Base-by-base conservation (phyloP, 306 rosid genomes). In the Inga leiocalycina region DNA sequence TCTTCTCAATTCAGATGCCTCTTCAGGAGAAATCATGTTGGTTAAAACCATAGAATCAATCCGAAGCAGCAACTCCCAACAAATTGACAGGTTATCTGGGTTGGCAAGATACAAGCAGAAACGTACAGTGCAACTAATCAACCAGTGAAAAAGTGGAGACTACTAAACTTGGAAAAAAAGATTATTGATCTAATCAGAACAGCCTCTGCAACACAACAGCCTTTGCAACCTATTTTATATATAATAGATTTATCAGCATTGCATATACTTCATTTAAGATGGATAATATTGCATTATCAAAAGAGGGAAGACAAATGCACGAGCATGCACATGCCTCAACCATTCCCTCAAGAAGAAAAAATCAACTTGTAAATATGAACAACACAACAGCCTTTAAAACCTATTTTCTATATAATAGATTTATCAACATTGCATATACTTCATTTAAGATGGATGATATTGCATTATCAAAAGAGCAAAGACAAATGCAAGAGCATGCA, bases 41-140 rank as follows among this genome's bases (percentile, higher is more conserved):
- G 87, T 88, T 77, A 93, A 92, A 74, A 89, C 94, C 97, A 91
- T 91, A 49, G 97, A 84, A 79, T 94, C 98, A 81, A 94, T 87
- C 84, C 95, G 95, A 88, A 88, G 94, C 84, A 94, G 88, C 88
- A 93, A 70, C 82, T 86, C 94, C 76, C 95, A 91, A 85, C 93
- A 87, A 62, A 81, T 64, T 78, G 97, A 88, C 76, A 81, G 79
- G 64, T 69, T 89, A 85, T 91, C 98, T 93, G 97, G 88, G 76
- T 88, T 80, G 74, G 62, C 69, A 84, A 77, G 67, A 88, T 76
- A 84, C 57, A 76, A 74, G 82, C 62, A 67, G 70, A 85, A 86
- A 82, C 41, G 76, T 45, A 66, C 12, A 57, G 45, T 71, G 84
- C 69, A 77, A 65, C 81, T 81, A 44, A 78, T 81, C 75, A 64